phyloP scores from a whole-genome alignment of 345 rosid species.

The Barbarea vulgaris region DNA sequence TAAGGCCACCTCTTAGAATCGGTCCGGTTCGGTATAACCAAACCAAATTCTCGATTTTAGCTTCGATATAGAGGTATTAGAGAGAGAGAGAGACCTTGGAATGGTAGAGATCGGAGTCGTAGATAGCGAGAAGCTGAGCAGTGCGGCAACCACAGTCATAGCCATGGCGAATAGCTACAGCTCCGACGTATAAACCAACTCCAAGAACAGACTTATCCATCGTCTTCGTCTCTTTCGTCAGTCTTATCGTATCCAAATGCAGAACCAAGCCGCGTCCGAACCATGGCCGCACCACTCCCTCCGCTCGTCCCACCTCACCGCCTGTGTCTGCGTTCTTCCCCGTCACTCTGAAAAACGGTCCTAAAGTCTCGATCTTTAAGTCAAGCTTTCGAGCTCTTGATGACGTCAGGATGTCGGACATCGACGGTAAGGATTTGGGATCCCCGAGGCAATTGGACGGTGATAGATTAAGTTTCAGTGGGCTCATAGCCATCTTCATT shows the following conservation, averaged over 20 bases:
- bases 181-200: slow-evolving; percentile 84
- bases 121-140: slow-evolving; percentile 91
- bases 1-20: not conserved
- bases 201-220: slow-evolving; percentile 87
- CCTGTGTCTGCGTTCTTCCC: slow-evolving; percentile 61
- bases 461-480: slow-evolving; percentile 28
- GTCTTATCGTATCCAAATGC: slow-evolving; percentile 75
- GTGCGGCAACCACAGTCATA: slow-evolving; percentile 71
- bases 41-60: slow-evolving; percentile 20
- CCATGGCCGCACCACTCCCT: slow-evolving; percentile 76
- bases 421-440: slow-evolving; percentile 52
- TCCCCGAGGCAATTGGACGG: slow-evolving; percentile 24
- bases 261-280: slow-evolving; percentile 66
- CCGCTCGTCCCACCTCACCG: slow-evolving; percentile 73
- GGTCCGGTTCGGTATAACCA: slow-evolving; percentile 18
- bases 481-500: slow-evolving; percentile 35
- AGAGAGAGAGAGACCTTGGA: slow-evolving; percentile 56
- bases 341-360: slow-evolving; percentile 83
- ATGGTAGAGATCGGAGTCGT: slow-evolving; percentile 88
- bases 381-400: slow-evolving; percentile 76
- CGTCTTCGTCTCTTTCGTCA: slow-evolving; percentile 68
- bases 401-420: slow-evolving; percentile 66
- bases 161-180: slow-evolving; percentile 84
- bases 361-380: slow-evolving; percentile 64
- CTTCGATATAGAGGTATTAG: not conserved